phyloP scores from a whole-genome alignment of 345 rosid species.

The Citrus reticulata region DNA sequence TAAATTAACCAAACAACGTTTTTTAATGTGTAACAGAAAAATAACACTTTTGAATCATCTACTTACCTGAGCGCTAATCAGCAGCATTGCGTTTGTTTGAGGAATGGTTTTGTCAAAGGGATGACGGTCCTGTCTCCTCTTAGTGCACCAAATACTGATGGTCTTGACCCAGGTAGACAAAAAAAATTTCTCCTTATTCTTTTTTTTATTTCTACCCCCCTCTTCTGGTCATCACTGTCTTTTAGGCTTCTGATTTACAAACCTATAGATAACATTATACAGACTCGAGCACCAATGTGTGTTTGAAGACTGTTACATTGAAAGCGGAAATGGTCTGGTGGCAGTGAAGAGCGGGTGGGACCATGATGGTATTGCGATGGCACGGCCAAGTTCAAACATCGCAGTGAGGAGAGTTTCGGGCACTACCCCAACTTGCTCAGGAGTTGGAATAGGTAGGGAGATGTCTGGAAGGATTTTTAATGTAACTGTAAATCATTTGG shows the following conservation, averaged over 20 bases:
- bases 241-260: no score
- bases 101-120: constrained; percentile 74
- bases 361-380: constrained; percentile 81
- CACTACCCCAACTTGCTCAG: constrained; percentile 94
- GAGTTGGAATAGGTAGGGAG: constrained; percentile 93
- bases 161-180: constrained; percentile 78
- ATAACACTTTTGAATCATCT: neutral
- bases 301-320: constrained; percentile 36
- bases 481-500: constrained; percentile 61
- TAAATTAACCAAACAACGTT: neutral
- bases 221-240: no score
- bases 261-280: no score
- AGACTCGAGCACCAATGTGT: no score
- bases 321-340: constrained; percentile 95
- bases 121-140: constrained; percentile 95
- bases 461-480: constrained; percentile 94
- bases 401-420: constrained; percentile 72
- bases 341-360: constrained; percentile 99
- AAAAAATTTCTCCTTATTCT: no score
- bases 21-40: neutral
- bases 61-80: constrained; percentile 2
- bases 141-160: constrained; percentile 96
- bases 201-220: no score
- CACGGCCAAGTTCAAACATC: constrained; percentile 83
- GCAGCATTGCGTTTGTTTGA: neutral